Conservation (phyloP, 257 asterid genomes). For the Oldenlandia corymbosa region DNA sequence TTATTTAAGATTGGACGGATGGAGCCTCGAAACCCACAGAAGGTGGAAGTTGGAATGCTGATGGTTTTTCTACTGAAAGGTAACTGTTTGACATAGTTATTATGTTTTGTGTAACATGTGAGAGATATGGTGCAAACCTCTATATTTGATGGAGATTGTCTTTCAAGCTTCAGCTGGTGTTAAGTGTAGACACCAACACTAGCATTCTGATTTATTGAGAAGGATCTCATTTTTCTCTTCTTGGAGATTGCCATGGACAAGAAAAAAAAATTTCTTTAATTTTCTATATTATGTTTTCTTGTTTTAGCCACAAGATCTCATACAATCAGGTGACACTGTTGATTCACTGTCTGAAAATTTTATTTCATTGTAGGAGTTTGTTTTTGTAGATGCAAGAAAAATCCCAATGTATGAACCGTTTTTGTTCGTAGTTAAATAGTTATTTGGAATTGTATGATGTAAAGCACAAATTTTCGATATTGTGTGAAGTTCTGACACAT, state of each 20-base stretch:
- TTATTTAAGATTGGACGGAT: conserved; percentile 54
- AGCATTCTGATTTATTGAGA: neutral
- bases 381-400: too few species aligned
- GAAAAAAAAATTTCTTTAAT: neutral
- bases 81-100: conserved; percentile 15
- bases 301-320: neutral
- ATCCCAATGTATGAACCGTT: neutral
- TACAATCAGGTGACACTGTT: neutral
- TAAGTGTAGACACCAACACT: neutral
- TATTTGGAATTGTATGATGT: neutral
- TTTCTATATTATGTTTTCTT: neutral
- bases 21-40: conserved; percentile 42
- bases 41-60: conserved; percentile 52
- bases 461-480: too few species aligned
- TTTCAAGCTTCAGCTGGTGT: neutral
- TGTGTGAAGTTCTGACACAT: neutral
- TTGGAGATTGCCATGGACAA: neutral
- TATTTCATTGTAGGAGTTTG: neutral
- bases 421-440: too few species aligned
- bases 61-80: conserved; percentile 52
- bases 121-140: neutral
- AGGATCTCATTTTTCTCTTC: neutral
- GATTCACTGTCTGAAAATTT: neutral
- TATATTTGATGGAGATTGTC: neutral
- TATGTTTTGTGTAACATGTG: conserved; percentile 8